Evolutionary conservation across 805 yeast genomes (phyloP), one percentile per base, ranked within the genome.

Genomic region (Zygoascus flipseniorum): DNA sequence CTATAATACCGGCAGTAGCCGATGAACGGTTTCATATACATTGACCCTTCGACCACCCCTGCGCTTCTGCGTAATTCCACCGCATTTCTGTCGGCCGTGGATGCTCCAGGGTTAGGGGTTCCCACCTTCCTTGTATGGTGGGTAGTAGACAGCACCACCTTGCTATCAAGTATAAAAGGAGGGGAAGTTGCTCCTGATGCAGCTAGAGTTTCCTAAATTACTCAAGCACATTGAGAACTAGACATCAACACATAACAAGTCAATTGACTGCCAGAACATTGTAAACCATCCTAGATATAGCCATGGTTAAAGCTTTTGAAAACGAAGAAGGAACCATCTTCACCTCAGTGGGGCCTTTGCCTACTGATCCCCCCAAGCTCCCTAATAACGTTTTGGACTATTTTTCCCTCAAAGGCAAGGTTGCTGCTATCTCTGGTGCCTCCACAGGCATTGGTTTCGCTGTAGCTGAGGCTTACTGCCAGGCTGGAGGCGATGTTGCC

Each of bases 401-500:
- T 58, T 86, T 88, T 69, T 82, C 88, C 2, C 76, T 88, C 56
- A 83, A 83, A 70, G 95, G 93, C 28, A 87, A 86, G 69, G 84
- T 83, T 13, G 93, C 95, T 28, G 80, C 86, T 3, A 79, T 88
- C 54, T 85, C 95, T n/a, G 96, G 96, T 47, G 86, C 88, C 11
- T 82, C 90, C 16, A 76, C 85, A 47, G 96, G 96, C 35, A 87
- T 88, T 59, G 96, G 96, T 14, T 78, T 69, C 60, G 87, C 86
- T 4, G 85, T 86, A 37, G 95, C 95, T 45, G 86, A 81, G 67
- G 90, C 89, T 1, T 86, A 75, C 62, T 85, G 89, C 49, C 92
- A 86, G 70, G 92, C 92, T 3, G 96, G 96, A 50, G 95, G 95
- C 9, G 85, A 85, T 57, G 79, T 89, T 35, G 87, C 87, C 47